These are phyloP conservation scores for Atractiella rhizophila DNA, from an alignment of 768 basidiomycete genomes.

Conservation along the genomic window DNA sequence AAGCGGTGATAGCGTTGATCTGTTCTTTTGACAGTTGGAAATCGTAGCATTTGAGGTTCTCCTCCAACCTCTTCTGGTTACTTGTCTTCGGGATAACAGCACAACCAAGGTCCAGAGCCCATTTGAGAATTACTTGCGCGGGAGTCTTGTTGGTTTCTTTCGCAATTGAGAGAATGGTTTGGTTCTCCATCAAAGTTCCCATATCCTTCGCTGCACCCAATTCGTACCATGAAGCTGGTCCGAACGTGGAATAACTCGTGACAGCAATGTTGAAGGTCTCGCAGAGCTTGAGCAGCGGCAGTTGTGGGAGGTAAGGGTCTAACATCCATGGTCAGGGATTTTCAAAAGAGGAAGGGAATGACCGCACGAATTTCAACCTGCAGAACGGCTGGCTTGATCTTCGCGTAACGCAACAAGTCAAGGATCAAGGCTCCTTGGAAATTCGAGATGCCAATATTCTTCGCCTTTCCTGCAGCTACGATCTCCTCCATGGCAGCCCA, in stretches of 20 bases:
- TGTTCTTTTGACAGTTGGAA: slow-evolving; percentile 36
- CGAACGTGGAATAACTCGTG: slow-evolving; percentile 36
- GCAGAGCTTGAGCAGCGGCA: slow-evolving; percentile 26
- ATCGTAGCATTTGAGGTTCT: slow-evolving; percentile 32
- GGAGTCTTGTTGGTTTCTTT: slow-evolving; percentile 17
- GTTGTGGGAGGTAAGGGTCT: slow-evolving; percentile 26
- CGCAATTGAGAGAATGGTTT: slow-evolving; percentile 7
- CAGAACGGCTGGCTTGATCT: slow-evolving; percentile 33
- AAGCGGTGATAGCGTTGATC: slow-evolving; percentile 30
- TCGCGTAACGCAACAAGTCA: slow-evolving; percentile 56
- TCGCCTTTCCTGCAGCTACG: slow-evolving; percentile 40
- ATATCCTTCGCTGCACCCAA: slow-evolving; percentile 34
- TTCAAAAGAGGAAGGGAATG: background rate
- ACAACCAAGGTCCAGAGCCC: slow-evolving; percentile 49
- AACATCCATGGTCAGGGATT: background rate
- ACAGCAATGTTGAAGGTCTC: slow-evolving; percentile 28
- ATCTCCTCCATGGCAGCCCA: slow-evolving; percentile 62
- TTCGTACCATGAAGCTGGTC: slow-evolving; percentile 32
- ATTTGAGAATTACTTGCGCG: slow-evolving; percentile 50
- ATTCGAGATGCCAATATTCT: slow-evolving; percentile 66
- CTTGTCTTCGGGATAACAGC: slow-evolving; percentile 44
- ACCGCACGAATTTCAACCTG: slow-evolving; percentile 29
- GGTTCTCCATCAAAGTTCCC: slow-evolving; percentile 10
- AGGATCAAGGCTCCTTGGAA: slow-evolving; percentile 43
- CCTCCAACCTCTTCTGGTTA: slow-evolving; percentile 22